These are phyloP conservation scores for Gamsiella multidivaricata DNA, from an alignment of 192 early-diverging fungal genomes.

Conservation along the genomic window DNA sequence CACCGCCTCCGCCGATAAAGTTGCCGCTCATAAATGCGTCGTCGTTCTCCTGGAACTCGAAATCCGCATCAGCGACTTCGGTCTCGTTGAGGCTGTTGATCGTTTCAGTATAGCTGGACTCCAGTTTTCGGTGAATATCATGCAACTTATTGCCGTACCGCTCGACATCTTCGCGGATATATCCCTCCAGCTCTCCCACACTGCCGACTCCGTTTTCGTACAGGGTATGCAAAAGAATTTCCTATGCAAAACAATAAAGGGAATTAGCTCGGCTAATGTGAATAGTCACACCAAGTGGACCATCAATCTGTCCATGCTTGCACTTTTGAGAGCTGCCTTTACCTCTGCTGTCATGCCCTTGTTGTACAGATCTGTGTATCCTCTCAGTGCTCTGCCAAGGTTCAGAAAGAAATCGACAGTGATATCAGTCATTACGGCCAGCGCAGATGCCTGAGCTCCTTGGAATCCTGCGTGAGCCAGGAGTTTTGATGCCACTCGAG, in stretches of 20 bases:
- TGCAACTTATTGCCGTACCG: constrained; percentile 75
- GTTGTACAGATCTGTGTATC: constrained; percentile 81
- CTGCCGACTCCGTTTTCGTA: constrained; percentile 84
- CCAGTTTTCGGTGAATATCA: constrained; percentile 82
- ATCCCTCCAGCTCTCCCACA: constrained; percentile 77
- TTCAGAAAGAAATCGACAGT: constrained; percentile 84
- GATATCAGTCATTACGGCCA: constrained; percentile 82
- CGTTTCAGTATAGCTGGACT: constrained; percentile 77
- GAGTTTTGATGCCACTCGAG: constrained; percentile 72
- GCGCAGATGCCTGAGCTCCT: constrained; percentile 69
- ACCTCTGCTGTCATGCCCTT: constrained; percentile 81
- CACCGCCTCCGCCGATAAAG: constrained; percentile 67
- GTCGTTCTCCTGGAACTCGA: constrained; percentile 53
- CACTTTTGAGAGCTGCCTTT: not conserved
- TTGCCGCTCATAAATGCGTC: constrained; percentile 58
- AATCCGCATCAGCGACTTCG: constrained; percentile 15
- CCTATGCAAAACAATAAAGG: constrained; percentile 57
- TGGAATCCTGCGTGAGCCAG: constrained; percentile 94
- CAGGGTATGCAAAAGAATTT: constrained; percentile 84
- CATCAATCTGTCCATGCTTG: not conserved
- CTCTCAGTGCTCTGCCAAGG: constrained; percentile 81
- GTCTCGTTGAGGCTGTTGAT: constrained; percentile 51
- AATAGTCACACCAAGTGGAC: too few relatives aligned
- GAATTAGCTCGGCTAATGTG: not conserved
- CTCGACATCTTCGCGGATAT: constrained; percentile 83